A percentile compares a stretch with the other conserved stretches of the same genome.
phyloP scores from a whole-genome alignment of 2,329 filamentous ascomycete genomes.

The Venturia asperata region DNA sequence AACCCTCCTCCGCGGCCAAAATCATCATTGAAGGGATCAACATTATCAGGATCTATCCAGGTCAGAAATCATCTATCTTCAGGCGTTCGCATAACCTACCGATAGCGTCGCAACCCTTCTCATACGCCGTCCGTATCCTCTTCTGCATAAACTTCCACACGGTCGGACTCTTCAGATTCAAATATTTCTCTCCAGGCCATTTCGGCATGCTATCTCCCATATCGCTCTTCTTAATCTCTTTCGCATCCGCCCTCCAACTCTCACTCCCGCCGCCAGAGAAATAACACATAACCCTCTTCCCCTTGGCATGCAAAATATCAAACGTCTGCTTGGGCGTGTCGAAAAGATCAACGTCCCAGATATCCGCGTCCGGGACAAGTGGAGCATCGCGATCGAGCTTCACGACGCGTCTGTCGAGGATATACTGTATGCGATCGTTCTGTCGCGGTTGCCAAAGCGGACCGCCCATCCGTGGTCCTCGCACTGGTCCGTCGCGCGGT shows the following conservation, averaged over 20 bases:
- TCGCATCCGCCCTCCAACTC: constrained; percentile 25
- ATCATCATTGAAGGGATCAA: constrained; percentile 12
- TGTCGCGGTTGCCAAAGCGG: constrained; percentile 3
- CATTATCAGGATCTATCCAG: constrained; percentile 24
- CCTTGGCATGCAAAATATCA: constrained; percentile 40
- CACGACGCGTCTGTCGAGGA: constrained; percentile 7
- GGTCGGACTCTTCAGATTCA: constrained; percentile 24
- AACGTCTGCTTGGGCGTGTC: constrained; percentile 44
- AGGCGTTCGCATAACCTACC: constrained; percentile 28
- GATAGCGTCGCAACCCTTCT: constrained; percentile 33
- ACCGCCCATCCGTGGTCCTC: constrained; percentile 2
- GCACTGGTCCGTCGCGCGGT: neutral
- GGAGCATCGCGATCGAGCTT: constrained; percentile 1
- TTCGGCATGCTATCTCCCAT: constrained; percentile 22
- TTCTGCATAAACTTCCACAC: constrained; percentile 27
- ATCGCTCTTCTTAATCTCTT: constrained; percentile 23
- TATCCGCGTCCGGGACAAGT: constrained; percentile 12
- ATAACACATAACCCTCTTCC: constrained; percentile 48
- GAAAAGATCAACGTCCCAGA: constrained; percentile 56
- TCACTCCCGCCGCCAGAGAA: constrained; percentile 26
- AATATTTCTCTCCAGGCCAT: constrained; percentile 26
- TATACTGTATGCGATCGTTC: neutral
- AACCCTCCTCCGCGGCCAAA: constrained; percentile 36
- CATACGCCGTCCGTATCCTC: constrained; percentile 24
- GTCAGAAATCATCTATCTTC: constrained; percentile 22